A percentile compares a stretch with the other conserved stretches of the same genome.
These are phyloP conservation scores for Exophiala viscosa DNA, from an alignment of 2,329 filamentous ascomycete genomes.

Conservation along the genomic window DNA sequence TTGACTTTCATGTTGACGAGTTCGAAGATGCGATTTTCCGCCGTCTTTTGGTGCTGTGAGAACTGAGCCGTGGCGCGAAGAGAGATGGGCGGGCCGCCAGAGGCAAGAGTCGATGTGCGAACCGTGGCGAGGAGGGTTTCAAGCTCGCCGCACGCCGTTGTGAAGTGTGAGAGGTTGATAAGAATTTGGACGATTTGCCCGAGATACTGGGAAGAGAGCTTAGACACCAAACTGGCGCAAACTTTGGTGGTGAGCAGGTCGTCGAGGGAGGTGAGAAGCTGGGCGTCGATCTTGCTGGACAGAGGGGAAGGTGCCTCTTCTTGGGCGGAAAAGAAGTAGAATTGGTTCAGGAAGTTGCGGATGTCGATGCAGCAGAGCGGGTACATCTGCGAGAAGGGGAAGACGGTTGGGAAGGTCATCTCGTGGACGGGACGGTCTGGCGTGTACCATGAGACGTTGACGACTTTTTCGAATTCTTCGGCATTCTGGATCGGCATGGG, in stretches of 20 bases:
- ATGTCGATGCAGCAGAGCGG: slow-evolving; percentile 97
- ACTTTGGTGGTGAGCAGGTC: slow-evolving; percentile 91
- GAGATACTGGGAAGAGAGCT: slow-evolving; percentile 85
- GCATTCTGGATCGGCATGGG: slow-evolving; percentile 91
- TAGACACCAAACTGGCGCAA: slow-evolving; percentile 82
- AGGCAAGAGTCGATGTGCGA: slow-evolving; percentile 65
- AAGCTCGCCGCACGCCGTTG: slow-evolving; percentile 84
- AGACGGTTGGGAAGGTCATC: slow-evolving; percentile 84
- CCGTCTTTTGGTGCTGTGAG: slow-evolving; percentile 84
- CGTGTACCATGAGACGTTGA: slow-evolving; percentile 93
- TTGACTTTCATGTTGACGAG: slow-evolving; percentile 98
- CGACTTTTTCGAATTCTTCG: slow-evolving; percentile 92
- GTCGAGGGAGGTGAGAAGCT: slow-evolving; percentile 82
- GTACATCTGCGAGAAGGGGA: slow-evolving; percentile 99
- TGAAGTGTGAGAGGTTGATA: slow-evolving; percentile 96
- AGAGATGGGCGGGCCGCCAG: slow-evolving; percentile 54
- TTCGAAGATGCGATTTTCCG: slow-evolving; percentile 96
- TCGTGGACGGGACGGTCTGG: slow-evolving; percentile 75
- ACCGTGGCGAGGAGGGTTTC: slow-evolving; percentile 82
- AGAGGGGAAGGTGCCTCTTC: slow-evolving; percentile 78
- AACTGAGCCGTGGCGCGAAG: slow-evolving; percentile 74
- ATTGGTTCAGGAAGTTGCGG: slow-evolving; percentile 94
- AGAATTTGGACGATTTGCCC: slow-evolving; percentile 98
- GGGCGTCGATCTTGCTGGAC: slow-evolving; percentile 77
- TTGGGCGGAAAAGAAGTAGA: slow-evolving; percentile 95